Evolutionary conservation across 345 rosid genomes (phyloP).

Genomic region (Boechera divaricarpa): DNA sequence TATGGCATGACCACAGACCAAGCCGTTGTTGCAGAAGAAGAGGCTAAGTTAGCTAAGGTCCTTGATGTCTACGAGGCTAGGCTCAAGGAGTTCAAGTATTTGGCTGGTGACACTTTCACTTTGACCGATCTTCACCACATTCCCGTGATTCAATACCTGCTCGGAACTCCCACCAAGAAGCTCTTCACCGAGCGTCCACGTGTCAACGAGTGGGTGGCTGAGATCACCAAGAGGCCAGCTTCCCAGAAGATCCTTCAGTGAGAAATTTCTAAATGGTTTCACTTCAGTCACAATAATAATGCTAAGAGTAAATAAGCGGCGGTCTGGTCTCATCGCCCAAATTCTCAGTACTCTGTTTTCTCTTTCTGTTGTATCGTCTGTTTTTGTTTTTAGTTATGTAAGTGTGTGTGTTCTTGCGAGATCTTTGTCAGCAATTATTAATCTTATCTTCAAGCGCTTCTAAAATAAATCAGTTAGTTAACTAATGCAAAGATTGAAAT

Average conservation of each 20-base stretch:
- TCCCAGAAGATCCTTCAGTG: slow-evolving; percentile 59
- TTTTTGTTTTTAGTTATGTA: slow-evolving; percentile 2
- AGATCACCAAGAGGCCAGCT: slow-evolving; percentile 67
- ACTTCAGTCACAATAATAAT: slow-evolving; percentile 36
- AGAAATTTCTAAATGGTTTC: slow-evolving; percentile 13
- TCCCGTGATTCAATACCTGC: slow-evolving; percentile 52
- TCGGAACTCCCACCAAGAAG: slow-evolving; percentile 54
- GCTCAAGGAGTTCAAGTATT: slow-evolving; percentile 60
- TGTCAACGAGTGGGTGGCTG: slow-evolving; percentile 60
- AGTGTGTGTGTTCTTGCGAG: slow-evolving; percentile 14
- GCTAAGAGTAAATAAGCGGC: slow-evolving; percentile 41
- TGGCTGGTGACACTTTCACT: slow-evolving; percentile 68
- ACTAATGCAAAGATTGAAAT: neutral
- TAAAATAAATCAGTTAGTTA: neutral
- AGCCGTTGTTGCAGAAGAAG: slow-evolving; percentile 60
- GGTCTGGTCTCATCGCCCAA: neutral
- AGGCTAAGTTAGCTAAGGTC: slow-evolving; percentile 56
- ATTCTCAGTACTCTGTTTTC: slow-evolving; percentile 30
- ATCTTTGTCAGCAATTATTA: neutral
- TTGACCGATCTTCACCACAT: slow-evolving; percentile 80
- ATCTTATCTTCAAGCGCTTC: slow-evolving; percentile 3
- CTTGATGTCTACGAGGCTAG: slow-evolving; percentile 73
- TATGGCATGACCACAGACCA: slow-evolving; percentile 57
- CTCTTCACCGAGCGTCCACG: slow-evolving; percentile 55
- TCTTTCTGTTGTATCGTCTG: slow-evolving; percentile 9